A percentile compares a stretch with the other conserved stretches of the same genome.
Evolutionary conservation across 2,329 filamentous ascomycete species (phyloP).

Genomic region (Lanzia echinophila): DNA sequence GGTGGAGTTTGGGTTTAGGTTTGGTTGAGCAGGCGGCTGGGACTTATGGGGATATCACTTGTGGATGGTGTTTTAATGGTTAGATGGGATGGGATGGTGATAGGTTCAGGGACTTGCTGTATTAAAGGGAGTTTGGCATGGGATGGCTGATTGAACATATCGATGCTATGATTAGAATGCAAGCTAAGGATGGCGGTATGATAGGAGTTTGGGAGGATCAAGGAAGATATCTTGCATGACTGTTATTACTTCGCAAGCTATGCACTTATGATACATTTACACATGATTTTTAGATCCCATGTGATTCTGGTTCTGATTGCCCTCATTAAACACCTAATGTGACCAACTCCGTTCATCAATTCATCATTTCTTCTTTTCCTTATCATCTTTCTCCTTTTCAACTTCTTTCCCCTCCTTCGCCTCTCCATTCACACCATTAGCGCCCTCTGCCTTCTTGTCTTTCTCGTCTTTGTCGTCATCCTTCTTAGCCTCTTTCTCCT

Average conservation of each 20-base stretch:
- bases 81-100: neutral
- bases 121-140: too few relatives aligned
- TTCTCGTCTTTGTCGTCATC: constrained; percentile 53
- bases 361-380: constrained; percentile 41
- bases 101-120: neutral
- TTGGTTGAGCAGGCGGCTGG: too few relatives aligned
- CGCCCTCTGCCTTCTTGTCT: constrained; percentile 55
- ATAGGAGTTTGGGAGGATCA: too few relatives aligned
- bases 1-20: constrained; percentile 8
- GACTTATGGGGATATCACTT: too few relatives aligned
- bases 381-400: constrained; percentile 49
- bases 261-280: constrained; percentile 31
- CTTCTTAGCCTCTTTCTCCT: constrained; percentile 84
- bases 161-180: too few relatives aligned
- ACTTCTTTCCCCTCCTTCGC: constrained; percentile 43
- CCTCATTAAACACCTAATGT: constrained; percentile 21
- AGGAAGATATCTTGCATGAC: neutral
- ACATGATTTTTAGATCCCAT: constrained; percentile 23
- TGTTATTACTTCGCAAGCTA: constrained; percentile 23
- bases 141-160: too few relatives aligned
- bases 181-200: too few relatives aligned
- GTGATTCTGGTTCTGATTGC: constrained; percentile 15
- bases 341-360: constrained; percentile 12
- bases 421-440: constrained; percentile 47
- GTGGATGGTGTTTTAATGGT: neutral